A percentile compares a stretch with the other conserved stretches of the same genome.
These are phyloP conservation scores for Solanum phureja DNA, from an alignment of 257 asterid species.

Conservation along the genomic window DNA sequence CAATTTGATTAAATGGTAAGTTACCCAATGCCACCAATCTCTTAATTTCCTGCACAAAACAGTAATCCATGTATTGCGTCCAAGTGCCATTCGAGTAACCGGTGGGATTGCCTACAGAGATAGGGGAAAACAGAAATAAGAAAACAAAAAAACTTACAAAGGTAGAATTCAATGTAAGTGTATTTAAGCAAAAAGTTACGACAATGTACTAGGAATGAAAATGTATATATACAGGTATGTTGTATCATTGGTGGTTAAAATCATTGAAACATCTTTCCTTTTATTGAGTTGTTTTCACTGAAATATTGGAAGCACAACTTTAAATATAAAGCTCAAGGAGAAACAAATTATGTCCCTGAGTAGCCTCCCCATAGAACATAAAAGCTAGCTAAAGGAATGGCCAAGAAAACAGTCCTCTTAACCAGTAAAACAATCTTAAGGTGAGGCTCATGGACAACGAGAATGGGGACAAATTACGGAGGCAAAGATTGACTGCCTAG, in stretches of 20 bases:
- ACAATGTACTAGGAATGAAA: background rate
- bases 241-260: background rate
- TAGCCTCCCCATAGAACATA: background rate
- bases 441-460: background rate
- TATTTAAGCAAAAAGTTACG: background rate
- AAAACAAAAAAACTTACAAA: background rate
- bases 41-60: slow-evolving; percentile 87
- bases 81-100: slow-evolving; percentile 84
- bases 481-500: background rate
- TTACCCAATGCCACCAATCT: slow-evolving; percentile 99
- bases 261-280: background rate
- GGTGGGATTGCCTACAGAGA: slow-evolving; percentile 88
- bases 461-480: background rate
- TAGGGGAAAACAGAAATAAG: slow-evolving; percentile 2
- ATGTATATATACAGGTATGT: background rate
- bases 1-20: slow-evolving; percentile 5
- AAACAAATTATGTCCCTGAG: background rate
- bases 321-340: background rate
- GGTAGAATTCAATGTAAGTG: background rate
- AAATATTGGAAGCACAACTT: background rate
- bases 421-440: background rate
- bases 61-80: slow-evolving; percentile 81
- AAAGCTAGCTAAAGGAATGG: background rate
- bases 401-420: background rate
- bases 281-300: background rate